These are phyloP conservation scores for Epichloe glyceriae DNA, from an alignment of 2,329 filamentous ascomycete species.

Conservation along the genomic window DNA sequence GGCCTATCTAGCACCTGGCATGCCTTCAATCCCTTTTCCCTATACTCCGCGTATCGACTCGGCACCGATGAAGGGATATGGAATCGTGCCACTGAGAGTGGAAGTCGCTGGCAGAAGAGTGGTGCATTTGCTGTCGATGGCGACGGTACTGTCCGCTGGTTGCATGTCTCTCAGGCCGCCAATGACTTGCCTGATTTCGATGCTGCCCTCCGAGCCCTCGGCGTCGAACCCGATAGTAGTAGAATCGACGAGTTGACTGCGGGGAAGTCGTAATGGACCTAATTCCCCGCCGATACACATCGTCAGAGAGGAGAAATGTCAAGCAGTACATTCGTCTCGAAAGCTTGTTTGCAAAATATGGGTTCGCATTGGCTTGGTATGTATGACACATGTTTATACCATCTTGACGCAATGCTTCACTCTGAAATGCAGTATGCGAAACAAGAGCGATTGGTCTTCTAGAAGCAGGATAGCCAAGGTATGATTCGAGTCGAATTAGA, in stretches of 20 bases:
- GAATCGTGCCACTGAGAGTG: slow-evolving; percentile 52
- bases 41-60: slow-evolving; percentile 45
- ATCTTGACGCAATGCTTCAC: too few relatives aligned
- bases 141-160: slow-evolving; percentile 18
- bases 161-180: slow-evolving; percentile 17
- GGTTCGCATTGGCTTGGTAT: too few relatives aligned
- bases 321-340: too few relatives aligned
- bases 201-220: slow-evolving; percentile 16
- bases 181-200: slow-evolving; percentile 20
- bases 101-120: slow-evolving; percentile 54
- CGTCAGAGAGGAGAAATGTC: too few relatives aligned
- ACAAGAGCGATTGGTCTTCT: too few relatives aligned
- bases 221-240: slow-evolving; percentile 2
- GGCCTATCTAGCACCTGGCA: slow-evolving; percentile 49
- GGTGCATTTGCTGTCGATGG: slow-evolving; percentile 44
- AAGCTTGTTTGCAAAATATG: too few relatives aligned
- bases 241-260: neutral
- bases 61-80: slow-evolving; percentile 51
- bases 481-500: too few relatives aligned
- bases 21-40: slow-evolving; percentile 42
- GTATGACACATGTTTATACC: too few relatives aligned
- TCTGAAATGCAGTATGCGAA: too few relatives aligned
- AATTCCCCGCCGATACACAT: too few relatives aligned
- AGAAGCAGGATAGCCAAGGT: too few relatives aligned
- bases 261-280: neutral